Evolutionary conservation across 306 rosid genomes (phyloP).

Genomic region (Fagus sylvatica): DNA sequence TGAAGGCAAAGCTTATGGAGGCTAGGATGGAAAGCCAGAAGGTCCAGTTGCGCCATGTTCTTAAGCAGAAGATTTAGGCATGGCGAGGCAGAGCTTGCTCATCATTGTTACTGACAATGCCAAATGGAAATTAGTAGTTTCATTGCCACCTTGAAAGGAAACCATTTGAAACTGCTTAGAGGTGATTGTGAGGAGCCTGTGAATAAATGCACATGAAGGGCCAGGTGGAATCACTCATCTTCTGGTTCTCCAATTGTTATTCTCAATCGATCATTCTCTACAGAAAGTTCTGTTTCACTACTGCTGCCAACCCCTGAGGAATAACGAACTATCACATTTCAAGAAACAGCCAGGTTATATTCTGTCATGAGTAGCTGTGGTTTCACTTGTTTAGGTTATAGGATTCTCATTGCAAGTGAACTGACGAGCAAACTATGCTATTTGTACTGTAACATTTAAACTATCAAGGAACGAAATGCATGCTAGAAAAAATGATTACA

Average conservation of each 20-base stretch:
- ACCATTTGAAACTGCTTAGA: constrained; percentile 35
- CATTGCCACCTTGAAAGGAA: constrained; percentile 26
- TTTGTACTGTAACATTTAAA: constrained; percentile 24
- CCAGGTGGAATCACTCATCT: constrained; percentile 28
- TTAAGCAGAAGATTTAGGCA: constrained; percentile 74
- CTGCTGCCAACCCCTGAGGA: constrained; percentile 8
- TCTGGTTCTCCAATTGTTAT: constrained; percentile 29
- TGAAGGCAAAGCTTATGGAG: constrained; percentile 85
- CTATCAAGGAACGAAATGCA: neutral
- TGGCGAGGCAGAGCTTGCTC: constrained; percentile 30
- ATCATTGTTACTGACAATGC: constrained; percentile 21
- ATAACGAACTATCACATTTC: neutral
- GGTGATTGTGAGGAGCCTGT: constrained; percentile 26
- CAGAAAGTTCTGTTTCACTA: constrained; percentile 12
- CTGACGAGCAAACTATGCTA: constrained; percentile 12
- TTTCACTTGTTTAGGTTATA: constrained; percentile 3
- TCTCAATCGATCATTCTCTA: neutral
- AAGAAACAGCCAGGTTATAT: constrained; percentile 1
- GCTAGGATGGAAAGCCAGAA: constrained; percentile 88
- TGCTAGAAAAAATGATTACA: constrained; percentile 21
- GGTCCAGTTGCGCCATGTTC: constrained; percentile 83
- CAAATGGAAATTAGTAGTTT: constrained; percentile 24
- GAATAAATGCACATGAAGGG: constrained; percentile 36
- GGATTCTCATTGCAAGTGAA: constrained; percentile 4
- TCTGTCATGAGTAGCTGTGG: constrained; percentile 1